Percentiles rank a stretch among this genome's conserved stretches.
Evolutionary conservation across 208 protist species (phyloP).

Genomic region (Spongospora subterranea): DNA sequence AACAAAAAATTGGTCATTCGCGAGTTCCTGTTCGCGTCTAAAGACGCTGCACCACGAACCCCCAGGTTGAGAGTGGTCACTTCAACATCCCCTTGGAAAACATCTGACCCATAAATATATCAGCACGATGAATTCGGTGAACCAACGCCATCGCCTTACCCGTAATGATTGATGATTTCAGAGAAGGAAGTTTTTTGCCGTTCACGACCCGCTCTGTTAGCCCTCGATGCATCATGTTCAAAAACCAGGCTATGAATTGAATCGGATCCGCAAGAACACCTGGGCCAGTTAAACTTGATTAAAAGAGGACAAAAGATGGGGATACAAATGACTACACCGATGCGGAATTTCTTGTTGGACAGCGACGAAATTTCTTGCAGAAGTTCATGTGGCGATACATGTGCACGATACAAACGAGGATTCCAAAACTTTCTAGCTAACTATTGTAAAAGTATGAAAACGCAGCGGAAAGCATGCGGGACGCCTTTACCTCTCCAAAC

Average conservation of each 20-base stretch:
- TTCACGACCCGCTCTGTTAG: background rate
- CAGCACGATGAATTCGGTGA: background rate
- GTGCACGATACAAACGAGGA: background rate
- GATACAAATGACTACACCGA: background rate
- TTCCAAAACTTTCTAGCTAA: slow-evolving; percentile 57
- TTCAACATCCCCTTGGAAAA: slow-evolving; percentile 26
- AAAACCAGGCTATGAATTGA: slow-evolving; percentile 57
- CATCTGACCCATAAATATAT: background rate
- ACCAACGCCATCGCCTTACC: background rate
- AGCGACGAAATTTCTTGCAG: slow-evolving; percentile 23
- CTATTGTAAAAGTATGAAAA: background rate
- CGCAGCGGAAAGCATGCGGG: background rate
- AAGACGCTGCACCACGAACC: background rate
- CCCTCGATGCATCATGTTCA: slow-evolving; percentile 46
- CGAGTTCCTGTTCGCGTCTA: background rate
- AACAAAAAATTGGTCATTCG: background rate
- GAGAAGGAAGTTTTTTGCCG: background rate
- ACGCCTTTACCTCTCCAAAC: slow-evolving; percentile 39
- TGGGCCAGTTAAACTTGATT: background rate
- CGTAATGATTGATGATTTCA: slow-evolving; percentile 49
- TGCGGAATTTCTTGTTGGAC: slow-evolving; percentile 54
- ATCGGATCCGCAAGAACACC: slow-evolving; percentile 21
- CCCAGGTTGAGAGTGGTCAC: background rate
- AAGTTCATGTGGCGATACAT: slow-evolving; percentile 53
- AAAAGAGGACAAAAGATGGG: background rate